Conservation (phyloP, 495 filamentous ascomycete species). For the Monascus purpureus region DNA sequence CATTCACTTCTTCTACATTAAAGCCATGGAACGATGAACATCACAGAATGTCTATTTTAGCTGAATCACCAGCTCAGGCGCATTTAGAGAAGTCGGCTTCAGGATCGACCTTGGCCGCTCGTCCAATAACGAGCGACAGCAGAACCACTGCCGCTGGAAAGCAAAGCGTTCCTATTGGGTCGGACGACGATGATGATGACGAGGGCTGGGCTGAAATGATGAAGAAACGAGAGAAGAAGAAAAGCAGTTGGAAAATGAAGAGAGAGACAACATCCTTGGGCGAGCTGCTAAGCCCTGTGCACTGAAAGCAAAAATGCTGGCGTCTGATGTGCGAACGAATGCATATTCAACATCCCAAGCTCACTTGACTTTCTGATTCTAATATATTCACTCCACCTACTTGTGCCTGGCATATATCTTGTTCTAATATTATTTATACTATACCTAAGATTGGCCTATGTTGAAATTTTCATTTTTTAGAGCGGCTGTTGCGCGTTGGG, state of each 20-base stretch:
- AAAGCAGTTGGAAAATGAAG: slow-evolving; percentile 56
- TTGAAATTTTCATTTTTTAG: too few relatives aligned
- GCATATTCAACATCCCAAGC: too few relatives aligned
- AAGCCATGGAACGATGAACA: slow-evolving; percentile 37
- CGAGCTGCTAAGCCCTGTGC: slow-evolving; percentile 30
- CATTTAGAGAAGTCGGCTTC: slow-evolving; percentile 18
- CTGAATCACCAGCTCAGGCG: slow-evolving; percentile 9
- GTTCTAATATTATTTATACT: too few relatives aligned
- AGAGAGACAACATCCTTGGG: slow-evolving; percentile 33
- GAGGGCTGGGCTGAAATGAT: slow-evolving; percentile 81
- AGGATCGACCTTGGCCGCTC: slow-evolving; percentile 22
- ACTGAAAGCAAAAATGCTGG: too few relatives aligned
- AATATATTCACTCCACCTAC: too few relatives aligned
- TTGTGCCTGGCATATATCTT: too few relatives aligned
- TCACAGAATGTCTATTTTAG: slow-evolving; percentile 11
- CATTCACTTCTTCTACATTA: slow-evolving; percentile 35
- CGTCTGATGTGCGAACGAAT: too few relatives aligned
- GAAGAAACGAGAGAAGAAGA: slow-evolving; percentile 70
- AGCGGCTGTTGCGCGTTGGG: too few relatives aligned
- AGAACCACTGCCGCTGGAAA: slow-evolving; percentile 15
- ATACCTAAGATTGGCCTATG: too few relatives aligned
- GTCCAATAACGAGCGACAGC: slow-evolving; percentile 18
- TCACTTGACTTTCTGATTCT: too few relatives aligned
- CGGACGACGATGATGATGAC: slow-evolving; percentile 54
- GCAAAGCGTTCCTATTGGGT: slow-evolving; percentile 9